Percentiles rank a stretch among this genome's conserved stretches.
These are phyloP conservation scores for Hawksworthiomyces lignivorus DNA, from an alignment of 2,329 filamentous ascomycete genomes.

Conservation along the genomic window DNA sequence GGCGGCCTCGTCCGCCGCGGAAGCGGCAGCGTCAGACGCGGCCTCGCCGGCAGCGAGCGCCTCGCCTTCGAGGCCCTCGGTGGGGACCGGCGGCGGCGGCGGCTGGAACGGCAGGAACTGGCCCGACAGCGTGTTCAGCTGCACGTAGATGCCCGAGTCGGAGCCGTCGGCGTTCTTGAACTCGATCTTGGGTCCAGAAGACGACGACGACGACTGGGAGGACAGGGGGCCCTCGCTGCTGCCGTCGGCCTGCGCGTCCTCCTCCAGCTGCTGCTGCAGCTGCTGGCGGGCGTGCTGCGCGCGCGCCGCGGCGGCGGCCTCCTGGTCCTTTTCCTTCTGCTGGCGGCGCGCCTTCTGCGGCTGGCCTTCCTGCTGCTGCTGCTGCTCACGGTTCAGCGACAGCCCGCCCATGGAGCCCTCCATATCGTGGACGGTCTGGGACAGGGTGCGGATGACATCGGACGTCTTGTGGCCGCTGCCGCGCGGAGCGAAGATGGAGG, in stretches of 20 bases:
- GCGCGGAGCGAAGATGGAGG: constrained; percentile 67
- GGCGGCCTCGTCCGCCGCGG: constrained; percentile 6
- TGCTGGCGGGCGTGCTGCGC: constrained; percentile 10
- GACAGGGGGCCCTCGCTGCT: too few species aligned
- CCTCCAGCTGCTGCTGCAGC: constrained; percentile 10
- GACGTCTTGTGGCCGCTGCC: constrained; percentile 42
- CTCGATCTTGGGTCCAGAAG: constrained; percentile 34
- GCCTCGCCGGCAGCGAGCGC: constrained; percentile 40
- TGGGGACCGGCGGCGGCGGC: constrained; percentile 68
- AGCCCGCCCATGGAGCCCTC: constrained; percentile 50
- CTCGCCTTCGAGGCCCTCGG: constrained; percentile 40
- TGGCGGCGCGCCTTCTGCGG: constrained; percentile 21
- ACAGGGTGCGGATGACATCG: constrained; percentile 61
- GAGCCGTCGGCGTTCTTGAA: constrained; percentile 49
- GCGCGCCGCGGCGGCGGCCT: background rate
- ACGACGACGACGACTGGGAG: background rate
- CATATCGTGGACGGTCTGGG: constrained; percentile 49
- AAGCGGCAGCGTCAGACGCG: constrained; percentile 12
- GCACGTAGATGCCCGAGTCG: constrained; percentile 54
- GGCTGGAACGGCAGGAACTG: constrained; percentile 74
- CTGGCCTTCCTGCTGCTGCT: too few species aligned
- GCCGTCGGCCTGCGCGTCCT: constrained; percentile 3
- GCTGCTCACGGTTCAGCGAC: constrained; percentile 34
- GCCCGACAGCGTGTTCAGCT: constrained; percentile 60
- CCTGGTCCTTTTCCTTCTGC: constrained; percentile 27